Conservation (phyloP, 352 stramenopile genomes). For the Phytophthora uliginosa region DNA sequence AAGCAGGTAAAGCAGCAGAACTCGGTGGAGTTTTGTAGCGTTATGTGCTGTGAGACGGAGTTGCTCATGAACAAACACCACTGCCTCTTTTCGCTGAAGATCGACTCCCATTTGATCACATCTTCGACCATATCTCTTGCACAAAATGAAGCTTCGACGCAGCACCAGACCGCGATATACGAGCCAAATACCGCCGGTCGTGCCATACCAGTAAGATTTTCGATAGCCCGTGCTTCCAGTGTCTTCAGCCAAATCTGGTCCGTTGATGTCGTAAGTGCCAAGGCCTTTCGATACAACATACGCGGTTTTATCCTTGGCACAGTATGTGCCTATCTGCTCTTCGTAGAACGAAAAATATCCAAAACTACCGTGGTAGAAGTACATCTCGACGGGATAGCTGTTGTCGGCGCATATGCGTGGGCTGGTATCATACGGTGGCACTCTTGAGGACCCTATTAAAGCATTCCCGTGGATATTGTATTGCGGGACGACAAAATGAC, state of each 20-base stretch:
- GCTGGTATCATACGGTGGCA: neutral
- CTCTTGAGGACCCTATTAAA: constrained; percentile 5
- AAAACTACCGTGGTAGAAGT: constrained; percentile 36
- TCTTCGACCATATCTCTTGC: constrained; percentile 18
- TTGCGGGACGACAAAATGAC: constrained; percentile 33
- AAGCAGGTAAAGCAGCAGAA: neutral
- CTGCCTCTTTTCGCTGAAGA: constrained; percentile 19
- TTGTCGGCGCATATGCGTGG: neutral
- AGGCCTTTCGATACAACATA: constrained; percentile 19
- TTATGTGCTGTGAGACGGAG: neutral
- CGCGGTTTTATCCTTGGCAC: constrained; percentile 10
- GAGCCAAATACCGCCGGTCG: constrained; percentile 17
- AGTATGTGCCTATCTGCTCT: constrained; percentile 29
- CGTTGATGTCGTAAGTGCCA: constrained; percentile 31
- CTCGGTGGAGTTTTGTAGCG: neutral
- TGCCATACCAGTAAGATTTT: constrained; percentile 32
- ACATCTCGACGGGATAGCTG: constrained; percentile 2
- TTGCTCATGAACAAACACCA: constrained; percentile 25
- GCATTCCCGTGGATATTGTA: constrained; percentile 33
- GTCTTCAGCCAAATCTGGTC: constrained; percentile 10
- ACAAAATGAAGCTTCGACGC: constrained; percentile 24
- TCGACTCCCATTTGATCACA: constrained; percentile 16
- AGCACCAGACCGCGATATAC: constrained; percentile 32
- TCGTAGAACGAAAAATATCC: constrained; percentile 9
- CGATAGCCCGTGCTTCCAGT: constrained; percentile 10